Conservation (phyloP, 139 green algal genomes). For the Chlamydomonas eustigma region DNA sequence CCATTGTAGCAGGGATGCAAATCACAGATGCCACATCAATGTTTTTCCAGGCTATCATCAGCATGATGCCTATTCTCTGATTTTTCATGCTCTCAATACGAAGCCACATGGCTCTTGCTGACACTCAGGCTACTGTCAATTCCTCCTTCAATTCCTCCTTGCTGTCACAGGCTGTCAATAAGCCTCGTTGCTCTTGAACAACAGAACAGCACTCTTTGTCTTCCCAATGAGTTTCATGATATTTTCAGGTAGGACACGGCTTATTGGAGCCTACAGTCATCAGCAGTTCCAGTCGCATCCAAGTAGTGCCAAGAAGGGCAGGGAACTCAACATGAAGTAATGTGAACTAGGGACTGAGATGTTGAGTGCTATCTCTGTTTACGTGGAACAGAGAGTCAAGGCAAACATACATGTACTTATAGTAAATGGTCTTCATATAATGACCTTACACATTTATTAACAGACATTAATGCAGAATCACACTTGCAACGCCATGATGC, state of each 20-base stretch:
- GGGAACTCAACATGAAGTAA: background rate
- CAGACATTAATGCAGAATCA: too few species aligned
- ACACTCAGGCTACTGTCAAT: too few species aligned
- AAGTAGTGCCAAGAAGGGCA: too few species aligned
- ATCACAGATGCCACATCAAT: too few species aligned
- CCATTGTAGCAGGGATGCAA: too few species aligned
- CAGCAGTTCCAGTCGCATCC: slow-evolving; percentile 3
- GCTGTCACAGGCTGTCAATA: too few species aligned
- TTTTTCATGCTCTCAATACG: too few species aligned
- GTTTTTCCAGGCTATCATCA: too few species aligned
- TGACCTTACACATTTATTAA: background rate
- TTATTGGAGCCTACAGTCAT: background rate
- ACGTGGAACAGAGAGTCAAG: background rate
- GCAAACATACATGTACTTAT: background rate
- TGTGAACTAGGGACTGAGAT: slow-evolving; percentile 1
- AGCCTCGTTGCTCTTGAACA: slow-evolving; percentile 20
- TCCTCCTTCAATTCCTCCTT: too few species aligned
- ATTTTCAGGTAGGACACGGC: background rate
- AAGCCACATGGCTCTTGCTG: too few species aligned
- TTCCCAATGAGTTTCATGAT: slow-evolving; percentile 19
- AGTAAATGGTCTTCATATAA: background rate
- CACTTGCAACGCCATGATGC: too few species aligned
- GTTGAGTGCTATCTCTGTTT: background rate
- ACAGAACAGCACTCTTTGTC: slow-evolving; percentile 19
- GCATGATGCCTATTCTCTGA: too few species aligned